Conservation (phyloP, 331 rosid species). For the Spiraea crenata region DNA sequence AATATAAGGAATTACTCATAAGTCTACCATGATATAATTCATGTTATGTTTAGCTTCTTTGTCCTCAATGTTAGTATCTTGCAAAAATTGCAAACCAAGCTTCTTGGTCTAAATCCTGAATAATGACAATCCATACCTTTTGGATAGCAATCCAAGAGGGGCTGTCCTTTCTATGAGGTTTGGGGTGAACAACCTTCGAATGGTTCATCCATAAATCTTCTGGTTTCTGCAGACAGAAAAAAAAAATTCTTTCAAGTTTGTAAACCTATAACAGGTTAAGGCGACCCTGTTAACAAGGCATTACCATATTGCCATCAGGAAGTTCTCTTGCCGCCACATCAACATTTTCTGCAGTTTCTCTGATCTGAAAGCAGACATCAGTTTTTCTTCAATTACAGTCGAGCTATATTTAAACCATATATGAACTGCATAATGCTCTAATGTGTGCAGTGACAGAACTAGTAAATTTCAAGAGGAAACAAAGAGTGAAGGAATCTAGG, state of each 20-base stretch:
- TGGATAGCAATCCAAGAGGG: slow-evolving; percentile 75
- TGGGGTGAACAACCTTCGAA: slow-evolving; percentile 76
- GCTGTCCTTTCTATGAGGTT: slow-evolving; percentile 79
- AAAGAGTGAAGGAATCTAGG: background rate
- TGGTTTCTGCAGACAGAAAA: slow-evolving; percentile 64
- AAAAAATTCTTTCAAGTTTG: slow-evolving; percentile 24
- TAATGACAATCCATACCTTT: slow-evolving; percentile 45
- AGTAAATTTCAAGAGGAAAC: no score
- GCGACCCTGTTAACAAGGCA: slow-evolving; percentile 9
- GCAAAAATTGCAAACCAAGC: background rate
- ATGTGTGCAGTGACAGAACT: background rate
- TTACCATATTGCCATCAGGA: slow-evolving; percentile 94
- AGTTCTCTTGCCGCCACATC: slow-evolving; percentile 86
- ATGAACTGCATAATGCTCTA: background rate
- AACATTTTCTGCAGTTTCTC: slow-evolving; percentile 85
- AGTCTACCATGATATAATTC: slow-evolving; percentile 15
- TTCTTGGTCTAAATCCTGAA: background rate
- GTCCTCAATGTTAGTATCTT: background rate
- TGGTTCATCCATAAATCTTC: slow-evolving; percentile 93
- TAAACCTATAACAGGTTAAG: slow-evolving; percentile 16
- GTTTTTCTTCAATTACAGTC: no score
- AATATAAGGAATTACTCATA: slow-evolving; percentile 30
- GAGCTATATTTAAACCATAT: background rate
- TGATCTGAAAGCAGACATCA: slow-evolving; percentile 47
- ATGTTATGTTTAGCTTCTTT: background rate